Conservation (phyloP, 2,329 filamentous ascomycete genomes). For the Ophiostoma tasmaniense region DNA sequence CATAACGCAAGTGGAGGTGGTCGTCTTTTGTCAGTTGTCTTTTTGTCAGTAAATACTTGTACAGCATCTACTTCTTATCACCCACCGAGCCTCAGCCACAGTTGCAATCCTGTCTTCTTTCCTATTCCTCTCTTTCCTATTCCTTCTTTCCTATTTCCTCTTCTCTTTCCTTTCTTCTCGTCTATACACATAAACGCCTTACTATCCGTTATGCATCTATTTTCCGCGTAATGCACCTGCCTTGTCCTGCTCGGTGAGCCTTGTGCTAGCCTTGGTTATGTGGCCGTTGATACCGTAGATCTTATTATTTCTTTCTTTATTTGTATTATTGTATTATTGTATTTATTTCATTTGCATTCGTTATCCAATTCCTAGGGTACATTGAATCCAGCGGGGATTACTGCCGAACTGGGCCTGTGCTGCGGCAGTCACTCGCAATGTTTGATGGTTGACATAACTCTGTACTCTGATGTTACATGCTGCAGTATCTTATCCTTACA, state of each 20-base stretch:
- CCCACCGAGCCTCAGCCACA: constrained; percentile 5
- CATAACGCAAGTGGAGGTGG: background rate
- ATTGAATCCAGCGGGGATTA: background rate
- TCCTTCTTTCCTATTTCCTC: background rate
- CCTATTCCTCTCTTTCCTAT: too few relatives aligned
- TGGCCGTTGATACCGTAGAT: background rate
- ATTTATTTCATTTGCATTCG: background rate
- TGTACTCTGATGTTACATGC: too few relatives aligned
- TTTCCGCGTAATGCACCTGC: background rate
- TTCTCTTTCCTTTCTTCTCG: too few relatives aligned
- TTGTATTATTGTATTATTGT: background rate
- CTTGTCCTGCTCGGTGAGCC: constrained; percentile 1
- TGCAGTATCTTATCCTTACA: too few relatives aligned
- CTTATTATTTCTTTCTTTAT: background rate
- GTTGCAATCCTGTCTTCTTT: background rate
- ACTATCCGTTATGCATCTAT: background rate
- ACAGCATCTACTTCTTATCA: background rate
- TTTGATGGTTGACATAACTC: too few relatives aligned
- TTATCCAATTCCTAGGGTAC: background rate
- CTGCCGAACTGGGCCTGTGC: constrained; percentile 3
- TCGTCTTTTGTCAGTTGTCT: too few relatives aligned
- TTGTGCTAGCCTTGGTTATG: background rate
- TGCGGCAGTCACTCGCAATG: background rate
- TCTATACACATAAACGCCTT: too few relatives aligned
- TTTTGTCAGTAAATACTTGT: too few relatives aligned